Base-by-base conservation (phyloP, 805 yeast species). In the Naumovozyma castellii region DNA sequence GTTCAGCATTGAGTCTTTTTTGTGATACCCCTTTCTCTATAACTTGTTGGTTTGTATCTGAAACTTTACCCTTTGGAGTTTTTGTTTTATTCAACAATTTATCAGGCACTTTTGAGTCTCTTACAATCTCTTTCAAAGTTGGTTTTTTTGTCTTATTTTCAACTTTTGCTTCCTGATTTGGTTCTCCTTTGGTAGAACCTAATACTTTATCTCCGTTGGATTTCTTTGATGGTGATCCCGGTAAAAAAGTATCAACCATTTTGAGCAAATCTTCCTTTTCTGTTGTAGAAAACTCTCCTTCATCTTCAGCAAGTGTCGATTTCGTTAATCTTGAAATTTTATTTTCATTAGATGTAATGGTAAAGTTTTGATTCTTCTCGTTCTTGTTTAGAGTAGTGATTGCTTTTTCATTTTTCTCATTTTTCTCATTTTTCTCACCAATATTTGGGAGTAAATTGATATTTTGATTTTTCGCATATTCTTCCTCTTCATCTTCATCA, bases 401-500 rank as follows among this genome's bases (percentile, higher is more conserved):
- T n/a, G n/a, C n/a, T n/a, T n/a, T n/a, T n/a, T n/a, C n/a, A n/a
- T n/a, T n/a, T n/a, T n/a, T n/a, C n/a, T n/a, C n/a, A n/a, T n/a
- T n/a, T n/a, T n/a, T n/a, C n/a, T n/a, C n/a, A 22, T 22, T 22
- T 8, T 8, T 8, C 12, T 22, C 10, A 22, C 28, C 28, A 22
- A 22, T 22, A 22, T 8, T 12, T 8, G 28, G 12, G n/a, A n/a
- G n/a, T n/a, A n/a, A n/a, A n/a, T n/a, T n/a, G n/a, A n/a, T n/a
- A n/a, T n/a, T n/a, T n/a, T n/a, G n/a, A 22, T 8, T 22, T 12
- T 22, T 22, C 13, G n/a, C 34, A 9, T 29, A 4, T 4, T 36
- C 34, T 29, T 36, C 41, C 2, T 38, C 38, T 10, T 35, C 42
- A 25, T 42, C 50, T 1, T 46, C 48, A 10, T 46, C 52, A 3